Base-by-base conservation (phyloP, 345 rosid species). In the Litchi chinensis region DNA sequence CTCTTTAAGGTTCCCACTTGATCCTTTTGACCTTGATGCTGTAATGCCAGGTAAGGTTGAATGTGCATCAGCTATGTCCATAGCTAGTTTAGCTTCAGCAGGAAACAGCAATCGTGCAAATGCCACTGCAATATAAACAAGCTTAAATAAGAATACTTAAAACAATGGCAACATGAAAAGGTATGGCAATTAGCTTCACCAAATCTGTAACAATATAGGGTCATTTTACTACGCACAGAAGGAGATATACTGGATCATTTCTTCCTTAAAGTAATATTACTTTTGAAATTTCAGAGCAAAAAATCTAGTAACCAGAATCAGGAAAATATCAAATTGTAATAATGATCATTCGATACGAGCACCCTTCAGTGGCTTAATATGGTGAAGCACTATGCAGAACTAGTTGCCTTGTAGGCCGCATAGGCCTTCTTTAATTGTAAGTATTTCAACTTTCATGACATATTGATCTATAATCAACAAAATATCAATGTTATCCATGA, bases 21-120 rank as follows among this genome's bases (percentile, higher is more conserved):
- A 82, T 72, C 77, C 79, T 78, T 73, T 81, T 3, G 76, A 79
- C 32, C 79, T 75, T 48, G 71, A 28, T 3, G 63, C 76, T 28
- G 75, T 22, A n/a, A 71, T 63, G 43, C 68, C 75, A 19, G 64
- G 60, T 3, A 84, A 11, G 56, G 84, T 80, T 54, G 79, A 73
- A 41, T 82, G 80, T 4, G 85, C 88, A 77, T 79, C 83, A 10
- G 90, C 88, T 26, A 70, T 77, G 74, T 85, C 85, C 88, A 85
- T 87, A 3, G 91, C 91, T 39, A 81, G 56, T 80, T 66, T 87
- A 65, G 88, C 88, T 81, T 89, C 90, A 1, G 80, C 71, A 12
- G 91, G 91, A 73, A 82, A 89, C 32, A 83, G 60, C 79, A 81
- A 75, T 44, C 74, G 66, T 7, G 91, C 90, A 68, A 83, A 83